Percentiles rank a stretch among this genome's conserved stretches.
Evolutionary conservation across 2,329 filamentous ascomycete species (phyloP).

Genomic region (Trichoderma aggressivum): DNA sequence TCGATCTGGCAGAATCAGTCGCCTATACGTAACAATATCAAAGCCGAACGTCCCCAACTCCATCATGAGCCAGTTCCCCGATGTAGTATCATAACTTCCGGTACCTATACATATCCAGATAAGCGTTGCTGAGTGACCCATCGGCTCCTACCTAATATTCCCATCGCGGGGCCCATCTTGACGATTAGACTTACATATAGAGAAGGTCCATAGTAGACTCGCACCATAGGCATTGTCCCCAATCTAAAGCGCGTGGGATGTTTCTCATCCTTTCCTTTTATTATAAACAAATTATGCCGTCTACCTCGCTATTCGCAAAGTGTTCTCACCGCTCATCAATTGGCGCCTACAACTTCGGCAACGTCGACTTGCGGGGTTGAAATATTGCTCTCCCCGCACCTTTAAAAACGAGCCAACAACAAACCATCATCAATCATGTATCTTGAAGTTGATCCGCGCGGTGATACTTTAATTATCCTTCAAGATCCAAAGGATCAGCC

Average conservation of each 20-base stretch:
- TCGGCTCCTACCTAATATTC: background rate
- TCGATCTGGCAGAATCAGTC: background rate
- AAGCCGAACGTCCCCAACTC: no score
- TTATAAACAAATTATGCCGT: background rate
- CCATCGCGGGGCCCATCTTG: background rate
- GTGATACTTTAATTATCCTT: background rate
- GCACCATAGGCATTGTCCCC: background rate
- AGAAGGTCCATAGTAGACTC: background rate
- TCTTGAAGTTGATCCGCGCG: background rate
- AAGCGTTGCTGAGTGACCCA: no score
- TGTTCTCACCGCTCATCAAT: background rate
- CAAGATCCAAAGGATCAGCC: rapidly evolving
- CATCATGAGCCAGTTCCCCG: no score
- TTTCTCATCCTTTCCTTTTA: background rate
- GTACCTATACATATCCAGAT: no score
- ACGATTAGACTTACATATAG: background rate
- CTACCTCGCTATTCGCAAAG: background rate
- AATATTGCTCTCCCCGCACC: background rate
- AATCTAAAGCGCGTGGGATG: background rate
- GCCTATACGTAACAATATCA: no score
- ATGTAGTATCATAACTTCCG: no score
- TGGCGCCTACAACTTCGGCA: background rate
- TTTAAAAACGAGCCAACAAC: background rate
- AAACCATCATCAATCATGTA: background rate
- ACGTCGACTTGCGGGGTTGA: background rate